Conservation (phyloP, 805 yeast genomes). For the Monosporozyma yasuniensis region DNA sequence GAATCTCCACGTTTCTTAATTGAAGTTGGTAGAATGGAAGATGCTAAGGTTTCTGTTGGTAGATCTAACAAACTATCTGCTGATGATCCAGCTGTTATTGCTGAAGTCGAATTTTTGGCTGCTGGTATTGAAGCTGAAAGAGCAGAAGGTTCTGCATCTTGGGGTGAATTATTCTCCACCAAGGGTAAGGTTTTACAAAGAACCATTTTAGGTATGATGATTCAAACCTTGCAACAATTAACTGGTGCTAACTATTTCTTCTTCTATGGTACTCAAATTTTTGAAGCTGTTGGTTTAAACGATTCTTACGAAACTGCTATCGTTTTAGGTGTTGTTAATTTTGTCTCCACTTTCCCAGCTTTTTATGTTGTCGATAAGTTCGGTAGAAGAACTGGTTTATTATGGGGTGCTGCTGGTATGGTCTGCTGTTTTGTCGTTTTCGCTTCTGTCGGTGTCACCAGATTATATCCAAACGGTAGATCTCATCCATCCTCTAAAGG, state of each 20-base stretch:
- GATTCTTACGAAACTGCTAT: conserved; percentile 56
- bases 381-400: no score
- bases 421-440: conserved; percentile 38
- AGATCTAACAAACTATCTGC: conserved; percentile 45
- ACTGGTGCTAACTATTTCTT: no score
- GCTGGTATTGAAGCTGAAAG: no score
- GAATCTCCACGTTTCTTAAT: conserved; percentile 66
- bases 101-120: conserved; percentile 42
- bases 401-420: conserved; percentile 31
- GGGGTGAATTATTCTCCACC: no score
- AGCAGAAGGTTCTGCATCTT: no score
- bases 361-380: no score
- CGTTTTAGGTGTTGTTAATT: conserved; percentile 51
- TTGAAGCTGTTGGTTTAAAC: conserved; percentile 45
- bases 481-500: conserved; percentile 40
- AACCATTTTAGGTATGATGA: no score
- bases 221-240: no score
- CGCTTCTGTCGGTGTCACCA: conserved; percentile 53
- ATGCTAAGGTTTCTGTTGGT: conserved; percentile 53
- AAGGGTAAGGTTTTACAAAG: no score
- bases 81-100: conserved; percentile 47
- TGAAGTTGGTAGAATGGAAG: conserved; percentile 47
- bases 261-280: no score
- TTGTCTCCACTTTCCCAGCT: conserved; percentile 28
- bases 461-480: conserved; percentile 25